Conservation (phyloP, 225 moss, liverwort and hornwort genomes). For the Antitrichia curtipendula region DNA sequence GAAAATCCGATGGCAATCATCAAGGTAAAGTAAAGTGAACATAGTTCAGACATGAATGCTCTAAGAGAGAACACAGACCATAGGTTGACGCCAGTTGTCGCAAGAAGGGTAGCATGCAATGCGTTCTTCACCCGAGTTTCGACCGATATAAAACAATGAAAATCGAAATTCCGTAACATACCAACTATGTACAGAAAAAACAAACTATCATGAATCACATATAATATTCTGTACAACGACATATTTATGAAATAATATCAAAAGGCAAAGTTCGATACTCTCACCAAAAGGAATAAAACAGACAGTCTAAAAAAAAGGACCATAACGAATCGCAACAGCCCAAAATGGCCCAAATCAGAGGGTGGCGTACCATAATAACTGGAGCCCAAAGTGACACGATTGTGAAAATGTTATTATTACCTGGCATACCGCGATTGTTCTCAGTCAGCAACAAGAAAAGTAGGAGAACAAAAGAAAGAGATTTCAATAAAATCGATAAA, state of each 20-base stretch:
- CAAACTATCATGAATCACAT: neutral
- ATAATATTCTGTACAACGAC: neutral
- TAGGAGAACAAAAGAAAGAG: neutral
- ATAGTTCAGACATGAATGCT: neutral
- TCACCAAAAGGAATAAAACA: neutral
- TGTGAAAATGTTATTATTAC: slow-evolving; percentile 59
- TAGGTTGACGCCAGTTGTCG: neutral
- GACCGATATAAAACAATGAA: neutral
- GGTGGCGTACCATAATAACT: slow-evolving; percentile 54
- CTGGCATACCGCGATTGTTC: slow-evolving; percentile 12
- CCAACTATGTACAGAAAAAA: neutral
- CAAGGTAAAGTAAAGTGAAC: neutral
- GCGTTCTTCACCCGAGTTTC: neutral
- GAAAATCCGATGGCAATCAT: neutral
- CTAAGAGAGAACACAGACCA: neutral
- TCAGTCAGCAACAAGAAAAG: neutral
- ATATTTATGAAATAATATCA: neutral
- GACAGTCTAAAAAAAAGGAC: neutral
- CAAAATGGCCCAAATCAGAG: neutral
- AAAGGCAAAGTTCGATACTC: neutral
- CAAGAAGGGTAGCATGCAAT: neutral
- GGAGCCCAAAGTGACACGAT: slow-evolving; percentile 76
- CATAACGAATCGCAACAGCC: neutral
- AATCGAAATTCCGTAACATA: neutral
- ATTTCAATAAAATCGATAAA: neutral